Evolutionary conservation across 192 early-diverging fungal species (phyloP).

Genomic region (Podila horticola): DNA sequence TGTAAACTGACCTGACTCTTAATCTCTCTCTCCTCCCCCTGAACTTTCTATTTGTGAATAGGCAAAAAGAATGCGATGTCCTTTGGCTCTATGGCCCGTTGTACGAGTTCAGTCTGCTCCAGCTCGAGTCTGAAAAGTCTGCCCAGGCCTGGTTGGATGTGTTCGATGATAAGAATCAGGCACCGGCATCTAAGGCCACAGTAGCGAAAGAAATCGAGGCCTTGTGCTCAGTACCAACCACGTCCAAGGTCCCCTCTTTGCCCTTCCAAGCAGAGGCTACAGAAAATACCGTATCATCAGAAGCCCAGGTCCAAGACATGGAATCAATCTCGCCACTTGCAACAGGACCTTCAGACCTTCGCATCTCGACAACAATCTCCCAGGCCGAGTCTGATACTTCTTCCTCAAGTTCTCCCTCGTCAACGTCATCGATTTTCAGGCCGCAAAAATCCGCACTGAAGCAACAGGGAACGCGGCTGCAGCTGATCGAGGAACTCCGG

Average conservation of each 20-base stretch:
- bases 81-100: constrained; percentile 46
- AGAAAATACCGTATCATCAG: neutral
- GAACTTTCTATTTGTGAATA: constrained; percentile 6
- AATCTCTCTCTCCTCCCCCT: neutral
- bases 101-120: constrained; percentile 18
- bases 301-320: neutral
- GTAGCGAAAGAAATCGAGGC: no score
- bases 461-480: constrained; percentile 17
- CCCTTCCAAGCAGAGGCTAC: neutral
- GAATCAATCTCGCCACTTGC: neutral
- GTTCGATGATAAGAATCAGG: no score
- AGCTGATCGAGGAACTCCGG: constrained; percentile 36
- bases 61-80: constrained; percentile 50
- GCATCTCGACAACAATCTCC: neutral
- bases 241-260: neutral
- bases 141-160: neutral
- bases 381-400: neutral
- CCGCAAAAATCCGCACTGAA: constrained; percentile 36
- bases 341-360: neutral
- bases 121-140: constrained; percentile 3
- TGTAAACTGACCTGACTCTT: neutral
- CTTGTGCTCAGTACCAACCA: no score
- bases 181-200: no score
- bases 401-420: neutral
- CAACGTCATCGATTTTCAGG: neutral